Percentiles rank a stretch among this genome's conserved stretches.
phyloP scores from a whole-genome alignment of 441 rosid species.

The Metrosideros polymorpha region DNA sequence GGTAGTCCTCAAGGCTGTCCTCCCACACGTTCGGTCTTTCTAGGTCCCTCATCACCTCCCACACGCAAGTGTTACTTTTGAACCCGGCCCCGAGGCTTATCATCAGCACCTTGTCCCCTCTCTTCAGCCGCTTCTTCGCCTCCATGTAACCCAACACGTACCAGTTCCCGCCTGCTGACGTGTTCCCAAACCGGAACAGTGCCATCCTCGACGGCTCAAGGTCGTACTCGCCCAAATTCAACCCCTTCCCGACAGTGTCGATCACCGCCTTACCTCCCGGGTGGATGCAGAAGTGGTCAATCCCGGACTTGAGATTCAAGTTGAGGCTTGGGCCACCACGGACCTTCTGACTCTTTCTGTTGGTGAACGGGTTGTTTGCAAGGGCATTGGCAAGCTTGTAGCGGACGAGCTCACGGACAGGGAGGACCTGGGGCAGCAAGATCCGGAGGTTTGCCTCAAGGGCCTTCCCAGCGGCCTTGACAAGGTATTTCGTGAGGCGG shows the following conservation, averaged over 20 bases:
- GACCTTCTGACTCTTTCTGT: neutral
- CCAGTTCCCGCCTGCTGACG: slow-evolving; percentile 82
- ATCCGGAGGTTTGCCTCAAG: slow-evolving; percentile 31
- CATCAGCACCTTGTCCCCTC: slow-evolving; percentile 56
- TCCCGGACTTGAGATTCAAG: slow-evolving; percentile 52
- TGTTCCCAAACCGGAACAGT: slow-evolving; percentile 66
- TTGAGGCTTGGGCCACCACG: slow-evolving; percentile 14
- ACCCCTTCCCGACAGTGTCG: slow-evolving; percentile 42
- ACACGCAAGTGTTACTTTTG: slow-evolving; percentile 68
- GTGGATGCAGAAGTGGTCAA: slow-evolving; percentile 67
- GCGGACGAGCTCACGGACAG: slow-evolving; percentile 32
- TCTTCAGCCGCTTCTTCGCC: slow-evolving; percentile 63
- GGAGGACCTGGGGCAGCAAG: slow-evolving; percentile 49
- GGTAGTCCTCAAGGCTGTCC: slow-evolving; percentile 37
- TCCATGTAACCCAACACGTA: slow-evolving; percentile 76
- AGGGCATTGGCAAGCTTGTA: neutral
- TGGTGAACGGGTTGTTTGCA: neutral
- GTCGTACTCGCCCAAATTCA: slow-evolving; percentile 39
- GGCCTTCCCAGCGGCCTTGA: slow-evolving; percentile 47
- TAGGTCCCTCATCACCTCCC: slow-evolving; percentile 54
- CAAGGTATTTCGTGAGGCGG: slow-evolving; percentile 30
- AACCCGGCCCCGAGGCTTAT: slow-evolving; percentile 82
- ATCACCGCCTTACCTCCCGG: slow-evolving; percentile 79
- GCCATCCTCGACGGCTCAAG: slow-evolving; percentile 71
- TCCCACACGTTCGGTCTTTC: slow-evolving; percentile 52